These are phyloP conservation scores for Thermomyces lanuginosus DNA, from an alignment of 2,329 filamentous ascomycete genomes.

Conservation along the genomic window DNA sequence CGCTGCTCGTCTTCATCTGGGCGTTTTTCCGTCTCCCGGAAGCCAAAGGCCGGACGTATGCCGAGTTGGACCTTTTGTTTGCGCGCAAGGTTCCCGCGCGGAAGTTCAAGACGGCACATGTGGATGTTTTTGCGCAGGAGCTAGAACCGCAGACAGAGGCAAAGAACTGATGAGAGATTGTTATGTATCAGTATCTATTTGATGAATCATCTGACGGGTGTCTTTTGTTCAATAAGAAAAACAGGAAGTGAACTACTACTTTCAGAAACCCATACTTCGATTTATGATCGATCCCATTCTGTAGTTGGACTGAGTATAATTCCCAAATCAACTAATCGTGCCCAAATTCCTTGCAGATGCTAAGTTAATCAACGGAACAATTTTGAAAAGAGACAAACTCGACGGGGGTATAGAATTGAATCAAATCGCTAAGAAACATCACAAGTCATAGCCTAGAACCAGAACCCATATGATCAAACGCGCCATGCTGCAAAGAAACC, in stretches of 20 bases:
- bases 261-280: neutral
- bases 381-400: neutral
- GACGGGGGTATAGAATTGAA: neutral
- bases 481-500: too few species aligned
- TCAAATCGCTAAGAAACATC: too few species aligned
- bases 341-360: conserved; percentile 1
- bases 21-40: conserved; percentile 11
- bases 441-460: too few species aligned
- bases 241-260: neutral
- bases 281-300: neutral
- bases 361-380: neutral
- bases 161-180: neutral
- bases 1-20: conserved; percentile 5
- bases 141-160: neutral
- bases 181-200: neutral
- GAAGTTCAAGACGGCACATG: conserved; percentile 47
- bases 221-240: neutral
- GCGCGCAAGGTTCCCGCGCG: conserved; percentile 53
- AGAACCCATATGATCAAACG: too few species aligned
- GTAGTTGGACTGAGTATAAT: too few species aligned
- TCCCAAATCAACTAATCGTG: neutral
- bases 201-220: neutral
- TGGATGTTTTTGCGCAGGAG: conserved; percentile 38
- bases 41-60: conserved; percentile 21
- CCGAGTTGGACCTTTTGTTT: conserved; percentile 34